Conservation (phyloP, 75 land plant genomes). For the Selaginella moellendorffii region DNA sequence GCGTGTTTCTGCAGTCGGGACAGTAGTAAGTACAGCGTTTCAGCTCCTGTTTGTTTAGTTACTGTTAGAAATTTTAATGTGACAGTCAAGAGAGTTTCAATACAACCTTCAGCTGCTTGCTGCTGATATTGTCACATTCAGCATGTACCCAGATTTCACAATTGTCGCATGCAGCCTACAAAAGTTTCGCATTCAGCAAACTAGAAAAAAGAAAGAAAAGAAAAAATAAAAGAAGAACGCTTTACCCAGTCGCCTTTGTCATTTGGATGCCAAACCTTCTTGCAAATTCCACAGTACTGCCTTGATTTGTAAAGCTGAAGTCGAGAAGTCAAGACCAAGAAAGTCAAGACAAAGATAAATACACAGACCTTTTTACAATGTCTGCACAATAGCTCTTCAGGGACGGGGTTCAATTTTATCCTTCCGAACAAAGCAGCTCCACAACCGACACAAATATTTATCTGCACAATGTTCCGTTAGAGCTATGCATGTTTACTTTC, state of each 20-base stretch:
- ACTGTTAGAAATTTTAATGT: not conserved
- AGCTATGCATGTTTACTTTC: no score
- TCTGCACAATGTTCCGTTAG: not conserved
- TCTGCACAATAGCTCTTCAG: not conserved
- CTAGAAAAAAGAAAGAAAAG: not conserved
- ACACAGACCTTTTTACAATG: not conserved
- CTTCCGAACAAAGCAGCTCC: not conserved
- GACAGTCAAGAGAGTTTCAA: not conserved
- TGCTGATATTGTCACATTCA: slow-evolving; percentile 71
- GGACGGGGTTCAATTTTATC: not conserved
- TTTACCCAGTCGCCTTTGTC: slow-evolving; percentile 82
- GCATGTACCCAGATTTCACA: slow-evolving; percentile 95
- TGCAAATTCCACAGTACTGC: slow-evolving; percentile 90
- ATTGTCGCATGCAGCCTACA: slow-evolving; percentile 64
- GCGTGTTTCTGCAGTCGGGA: slow-evolving; percentile 23
- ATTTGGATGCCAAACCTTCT: slow-evolving; percentile 72
- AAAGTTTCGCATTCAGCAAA: not conserved
- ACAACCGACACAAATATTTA: not conserved
- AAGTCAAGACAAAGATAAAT: not conserved
- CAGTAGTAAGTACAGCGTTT: slow-evolving; percentile 3
- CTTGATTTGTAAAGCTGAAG: slow-evolving; percentile 56
- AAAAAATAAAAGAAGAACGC: not conserved
- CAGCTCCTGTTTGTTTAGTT: not conserved
- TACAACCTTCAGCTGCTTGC: slow-evolving; percentile 53
- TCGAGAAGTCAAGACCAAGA: slow-evolving; percentile 9